A percentile compares a stretch with the other conserved stretches of the same genome.
Conservation (phyloP, 495 filamentous ascomycete genomes). For the Penicillium ochrochloron region DNA sequence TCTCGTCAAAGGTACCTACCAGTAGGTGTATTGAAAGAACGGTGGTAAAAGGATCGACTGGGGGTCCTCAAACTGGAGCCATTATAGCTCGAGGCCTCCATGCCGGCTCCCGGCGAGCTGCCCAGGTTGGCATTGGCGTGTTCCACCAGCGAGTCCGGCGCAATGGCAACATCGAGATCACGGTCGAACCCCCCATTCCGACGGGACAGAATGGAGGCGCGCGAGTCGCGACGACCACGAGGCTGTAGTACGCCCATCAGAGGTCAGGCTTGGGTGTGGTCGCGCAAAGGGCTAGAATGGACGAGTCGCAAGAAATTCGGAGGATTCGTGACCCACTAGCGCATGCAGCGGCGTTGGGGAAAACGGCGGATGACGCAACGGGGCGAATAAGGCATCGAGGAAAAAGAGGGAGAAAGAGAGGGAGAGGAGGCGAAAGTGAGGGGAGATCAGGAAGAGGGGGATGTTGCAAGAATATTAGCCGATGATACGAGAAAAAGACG, state of each 20-base stretch:
- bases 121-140: constrained; percentile 39
- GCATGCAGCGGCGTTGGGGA: constrained; percentile 27
- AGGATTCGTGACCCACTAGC: constrained; percentile 30
- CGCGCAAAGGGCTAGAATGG: constrained; percentile 18
- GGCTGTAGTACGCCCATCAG: constrained; percentile 46
- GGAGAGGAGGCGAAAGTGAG: background rate
- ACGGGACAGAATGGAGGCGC: constrained; percentile 35
- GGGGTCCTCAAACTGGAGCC: constrained; percentile 64
- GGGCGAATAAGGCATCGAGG: constrained; percentile 8
- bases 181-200: constrained; percentile 31
- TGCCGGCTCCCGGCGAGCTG: constrained; percentile 37
- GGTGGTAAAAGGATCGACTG: constrained; percentile 78
- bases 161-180: constrained; percentile 26
- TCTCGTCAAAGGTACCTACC: constrained; percentile 51
- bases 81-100: constrained; percentile 44
- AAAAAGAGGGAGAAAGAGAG: background rate
- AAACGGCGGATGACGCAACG: constrained; percentile 32
- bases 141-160: constrained; percentile 35
- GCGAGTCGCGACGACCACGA: constrained; percentile 44
- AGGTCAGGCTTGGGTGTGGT: constrained; percentile 1
- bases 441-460: background rate
- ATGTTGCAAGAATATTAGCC: constrained; percentile 3
- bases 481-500: background rate
- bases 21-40: constrained; percentile 65
- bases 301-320: constrained; percentile 16